Evolutionary conservation across 495 filamentous ascomycete genomes (phyloP), one percentile per base, ranked within the genome.

Genomic region (Tuber brumale): DNA sequence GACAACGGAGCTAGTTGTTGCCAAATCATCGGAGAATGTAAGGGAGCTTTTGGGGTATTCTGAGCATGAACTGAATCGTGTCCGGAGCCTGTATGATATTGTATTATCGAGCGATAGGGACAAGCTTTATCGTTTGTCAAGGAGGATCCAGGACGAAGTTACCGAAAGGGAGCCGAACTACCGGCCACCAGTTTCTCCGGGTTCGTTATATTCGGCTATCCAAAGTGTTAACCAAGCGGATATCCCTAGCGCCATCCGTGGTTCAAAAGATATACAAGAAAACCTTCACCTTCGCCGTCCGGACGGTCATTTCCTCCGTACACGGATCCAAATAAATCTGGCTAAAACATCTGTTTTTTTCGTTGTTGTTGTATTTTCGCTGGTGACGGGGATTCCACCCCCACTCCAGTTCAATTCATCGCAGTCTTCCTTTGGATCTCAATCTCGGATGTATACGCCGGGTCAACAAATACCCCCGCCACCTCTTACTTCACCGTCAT

Each of bases 1-100:
- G 70, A 90, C 85, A 57, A 85, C 86, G 76, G 87, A 88, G 61
- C 82, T 90, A 74, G 86, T 88, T 76, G 84, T 91, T 51, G 83
- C 84, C n/a, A 89, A 87, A 76, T 86, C 85, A 19, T 89, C 87
- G 3, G 83, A 80, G 66, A 84, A 85, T 35, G 89, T 91, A 57
- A 80, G 83, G 19, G 87, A 88, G 35, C 84, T 86, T 69, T 81
- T 90, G 45, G 87, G 86, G 70, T 76, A 77, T 78, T 7, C 84
- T 84, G 72, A 82, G 76, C 44, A 81, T 84, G 71, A 84, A 85
- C 74, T 78, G 80, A 72, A 77, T 80, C 51, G 85, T 82, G 75
- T 83, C 7, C 84, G 86, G 44, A 85, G 84, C 73, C 83, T 91
- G 69, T 83, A 83, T 57, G 87, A 89, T 72, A 83, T 89, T 14